Percentiles rank a stretch among this genome's conserved stretches.
Evolutionary conservation across 2,329 filamentous ascomycete species (phyloP).

Genomic region (Lachnellula suecica): DNA sequence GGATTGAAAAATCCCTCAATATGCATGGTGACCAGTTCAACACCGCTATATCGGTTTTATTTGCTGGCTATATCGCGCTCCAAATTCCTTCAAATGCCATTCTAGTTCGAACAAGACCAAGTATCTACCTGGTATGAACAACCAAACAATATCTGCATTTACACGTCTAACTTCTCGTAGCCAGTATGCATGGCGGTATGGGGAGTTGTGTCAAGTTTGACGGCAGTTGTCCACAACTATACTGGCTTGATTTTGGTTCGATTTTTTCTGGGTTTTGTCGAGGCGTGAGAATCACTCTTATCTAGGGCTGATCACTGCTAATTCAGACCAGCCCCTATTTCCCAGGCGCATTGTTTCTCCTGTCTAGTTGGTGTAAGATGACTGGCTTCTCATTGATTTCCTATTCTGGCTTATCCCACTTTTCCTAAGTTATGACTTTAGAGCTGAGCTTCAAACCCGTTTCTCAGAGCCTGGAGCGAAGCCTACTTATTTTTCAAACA

Average conservation of each 20-base stretch:
- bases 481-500: too few species aligned
- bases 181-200: neutral
- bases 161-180: neutral
- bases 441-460: too few species aligned
- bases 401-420: too few species aligned
- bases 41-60: constrained; percentile 19
- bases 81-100: constrained; percentile 42
- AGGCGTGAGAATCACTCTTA: constrained; percentile 32
- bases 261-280: constrained; percentile 33
- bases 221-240: constrained; percentile 38
- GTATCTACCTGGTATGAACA: constrained; percentile 32
- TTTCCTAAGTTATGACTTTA: too few species aligned
- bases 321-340: constrained; percentile 4
- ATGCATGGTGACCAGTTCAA: constrained; percentile 40
- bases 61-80: constrained; percentile 32
- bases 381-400: too few species aligned
- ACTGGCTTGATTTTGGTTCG: constrained; percentile 24
- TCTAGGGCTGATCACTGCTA: neutral
- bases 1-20: constrained; percentile 27
- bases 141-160: constrained; percentile 37
- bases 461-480: too few species aligned
- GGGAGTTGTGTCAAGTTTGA: constrained; percentile 39
- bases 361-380: constrained; percentile 56
- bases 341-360: constrained; percentile 48
- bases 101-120: constrained; percentile 30